These are phyloP conservation scores for Rusavskia elegans DNA, from an alignment of 495 filamentous ascomycete genomes.

Conservation along the genomic window DNA sequence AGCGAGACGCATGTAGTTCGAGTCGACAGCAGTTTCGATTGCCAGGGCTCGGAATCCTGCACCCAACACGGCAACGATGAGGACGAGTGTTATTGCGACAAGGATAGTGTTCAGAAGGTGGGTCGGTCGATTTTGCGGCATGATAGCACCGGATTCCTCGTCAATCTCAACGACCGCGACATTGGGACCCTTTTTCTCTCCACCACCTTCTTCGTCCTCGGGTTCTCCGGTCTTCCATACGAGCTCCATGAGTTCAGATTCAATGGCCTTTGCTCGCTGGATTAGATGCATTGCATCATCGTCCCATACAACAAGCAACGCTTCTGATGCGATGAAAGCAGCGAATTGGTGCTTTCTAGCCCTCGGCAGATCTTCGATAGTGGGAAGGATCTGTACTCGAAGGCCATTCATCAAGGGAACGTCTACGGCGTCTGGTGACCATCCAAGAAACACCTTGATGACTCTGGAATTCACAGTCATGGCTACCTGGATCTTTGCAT, in stretches of 20 bases:
- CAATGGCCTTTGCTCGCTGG: conserved; percentile 46
- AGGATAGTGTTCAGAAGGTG: conserved; percentile 52
- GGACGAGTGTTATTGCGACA: conserved; percentile 43
- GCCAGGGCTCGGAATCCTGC: conserved; percentile 51
- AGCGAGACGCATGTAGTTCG: conserved; percentile 40
- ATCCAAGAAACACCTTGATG: conserved; percentile 57
- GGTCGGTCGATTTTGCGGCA: conserved; percentile 45
- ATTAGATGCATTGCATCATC: conserved; percentile 57
- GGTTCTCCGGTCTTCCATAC: conserved; percentile 44
- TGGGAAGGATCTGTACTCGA: conserved; percentile 55
- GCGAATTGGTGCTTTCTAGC: conserved; percentile 63
- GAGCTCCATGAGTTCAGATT: conserved; percentile 56
- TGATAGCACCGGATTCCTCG: conserved; percentile 47
- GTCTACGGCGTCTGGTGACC: conserved; percentile 52
- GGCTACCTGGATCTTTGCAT: conserved; percentile 35
- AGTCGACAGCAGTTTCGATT: conserved; percentile 49
- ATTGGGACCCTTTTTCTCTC: conserved; percentile 28
- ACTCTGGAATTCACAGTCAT: conserved; percentile 67
- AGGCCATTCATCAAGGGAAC: conserved; percentile 64
- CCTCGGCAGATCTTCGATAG: conserved; percentile 47
- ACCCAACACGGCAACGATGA: conserved; percentile 47
- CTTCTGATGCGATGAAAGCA: conserved; percentile 54
- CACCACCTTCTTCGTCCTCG: conserved; percentile 29
- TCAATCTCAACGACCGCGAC: conserved; percentile 41
- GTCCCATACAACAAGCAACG: conserved; percentile 58